Evolutionary conservation across 75 land plant genomes (phyloP).

Genomic region (Cunninghamia lanceolata): DNA sequence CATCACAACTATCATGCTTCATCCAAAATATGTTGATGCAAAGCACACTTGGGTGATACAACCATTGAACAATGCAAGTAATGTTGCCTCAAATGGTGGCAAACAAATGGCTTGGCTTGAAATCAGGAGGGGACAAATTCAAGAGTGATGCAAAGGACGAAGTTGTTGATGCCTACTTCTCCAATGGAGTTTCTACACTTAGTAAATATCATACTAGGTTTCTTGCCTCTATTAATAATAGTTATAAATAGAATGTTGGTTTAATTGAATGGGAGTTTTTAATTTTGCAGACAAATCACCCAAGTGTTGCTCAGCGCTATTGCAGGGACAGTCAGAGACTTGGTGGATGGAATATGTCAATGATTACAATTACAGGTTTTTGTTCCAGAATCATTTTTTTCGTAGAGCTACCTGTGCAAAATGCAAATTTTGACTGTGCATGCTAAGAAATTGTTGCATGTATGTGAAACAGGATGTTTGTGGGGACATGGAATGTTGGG

Average conservation of each 20-base stretch:
- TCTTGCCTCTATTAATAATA: too few relatives aligned
- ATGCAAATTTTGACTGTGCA: too few relatives aligned
- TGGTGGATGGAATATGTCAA: neutral
- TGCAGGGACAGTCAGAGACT: neutral
- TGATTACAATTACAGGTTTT: neutral
- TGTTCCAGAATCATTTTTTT: neutral
- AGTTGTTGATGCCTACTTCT: too few relatives aligned
- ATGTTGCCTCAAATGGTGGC: neutral
- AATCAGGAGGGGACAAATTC: neutral
- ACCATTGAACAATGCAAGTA: too few relatives aligned
- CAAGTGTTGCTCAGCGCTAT: neutral
- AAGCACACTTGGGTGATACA: too few relatives aligned
- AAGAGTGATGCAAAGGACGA: neutral
- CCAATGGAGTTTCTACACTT: too few relatives aligned
- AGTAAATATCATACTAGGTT: too few relatives aligned
- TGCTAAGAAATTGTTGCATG: neutral
- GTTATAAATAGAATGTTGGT: too few relatives aligned
- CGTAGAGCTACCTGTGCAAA: neutral
- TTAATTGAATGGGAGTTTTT: too few relatives aligned
- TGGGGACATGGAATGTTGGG: too few relatives aligned
- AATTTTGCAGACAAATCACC: neutral
- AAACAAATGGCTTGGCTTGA: neutral
- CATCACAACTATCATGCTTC: too few relatives aligned
- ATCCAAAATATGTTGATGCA: too few relatives aligned
- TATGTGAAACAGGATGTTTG: constrained; percentile 39